Percentiles rank a stretch among this genome's conserved stretches.
phyloP scores from a whole-genome alignment of 2,329 filamentous ascomycete species.

The Emmonsia crescens region DNA sequence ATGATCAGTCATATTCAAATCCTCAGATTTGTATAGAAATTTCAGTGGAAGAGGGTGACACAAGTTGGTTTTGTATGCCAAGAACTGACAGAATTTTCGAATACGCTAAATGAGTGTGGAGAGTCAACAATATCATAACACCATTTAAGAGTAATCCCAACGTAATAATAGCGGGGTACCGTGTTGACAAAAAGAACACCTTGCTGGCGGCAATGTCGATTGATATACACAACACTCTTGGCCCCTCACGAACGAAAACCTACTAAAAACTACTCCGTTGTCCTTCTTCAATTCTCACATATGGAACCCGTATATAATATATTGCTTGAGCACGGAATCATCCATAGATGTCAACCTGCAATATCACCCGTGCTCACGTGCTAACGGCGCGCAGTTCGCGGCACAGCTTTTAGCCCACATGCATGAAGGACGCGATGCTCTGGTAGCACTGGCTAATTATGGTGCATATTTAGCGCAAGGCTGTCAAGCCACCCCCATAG shows the following conservation, averaged over 20 bases:
- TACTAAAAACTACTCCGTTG: too few relatives aligned
- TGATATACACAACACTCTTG: background rate
- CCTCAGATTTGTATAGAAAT: too few relatives aligned
- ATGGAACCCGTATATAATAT: background rate
- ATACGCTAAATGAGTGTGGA: background rate
- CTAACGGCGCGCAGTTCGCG: background rate
- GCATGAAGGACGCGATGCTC: background rate
- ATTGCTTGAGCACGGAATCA: background rate
- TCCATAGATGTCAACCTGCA: background rate
- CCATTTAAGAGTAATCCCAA: background rate
- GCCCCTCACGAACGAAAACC: background rate
- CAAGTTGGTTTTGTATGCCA: too few relatives aligned
- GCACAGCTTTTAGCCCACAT: background rate
- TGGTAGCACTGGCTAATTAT: background rate
- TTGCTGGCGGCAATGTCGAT: background rate
- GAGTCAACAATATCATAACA: background rate
- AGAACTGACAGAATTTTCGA: too few relatives aligned
- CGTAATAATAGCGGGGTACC: background rate
- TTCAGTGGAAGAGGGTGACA: too few relatives aligned
- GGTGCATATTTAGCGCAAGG: background rate
- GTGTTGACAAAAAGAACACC: background rate
- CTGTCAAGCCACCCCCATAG: background rate
- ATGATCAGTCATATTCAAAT: too few relatives aligned
- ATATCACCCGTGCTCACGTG: background rate
- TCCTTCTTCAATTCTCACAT: background rate